phyloP scores from a whole-genome alignment of 2,329 filamentous ascomycete genomes.

The Ophiostoma sp. region DNA sequence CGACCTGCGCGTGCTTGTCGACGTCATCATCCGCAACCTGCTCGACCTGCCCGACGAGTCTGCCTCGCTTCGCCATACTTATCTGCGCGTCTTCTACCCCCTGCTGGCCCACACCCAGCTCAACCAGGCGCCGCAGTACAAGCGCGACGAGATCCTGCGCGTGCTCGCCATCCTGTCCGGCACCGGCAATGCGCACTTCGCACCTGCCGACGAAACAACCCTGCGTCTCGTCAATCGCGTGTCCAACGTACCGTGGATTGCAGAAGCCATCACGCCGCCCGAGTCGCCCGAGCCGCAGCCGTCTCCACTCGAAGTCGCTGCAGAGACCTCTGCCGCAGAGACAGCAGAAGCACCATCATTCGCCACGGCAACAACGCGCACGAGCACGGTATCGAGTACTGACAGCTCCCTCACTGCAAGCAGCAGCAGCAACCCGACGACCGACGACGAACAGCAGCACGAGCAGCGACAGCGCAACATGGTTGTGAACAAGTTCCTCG shows the following conservation, averaged over 20 bases:
- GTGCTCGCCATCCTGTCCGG: constrained; percentile 68
- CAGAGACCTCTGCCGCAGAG: neutral
- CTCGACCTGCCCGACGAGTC: constrained; percentile 87
- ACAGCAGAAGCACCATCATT: constrained; percentile 13
- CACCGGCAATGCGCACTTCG: constrained; percentile 66
- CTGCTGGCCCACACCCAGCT: constrained; percentile 89
- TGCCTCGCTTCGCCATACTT: constrained; percentile 76
- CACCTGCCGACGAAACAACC: constrained; percentile 74
- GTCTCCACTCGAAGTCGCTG: neutral
- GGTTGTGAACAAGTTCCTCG: constrained; percentile 57
- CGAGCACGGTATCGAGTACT: constrained; percentile 17
- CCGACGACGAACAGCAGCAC: constrained; percentile 16
- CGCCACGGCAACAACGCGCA: constrained; percentile 19
- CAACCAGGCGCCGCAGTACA: constrained; percentile 81
- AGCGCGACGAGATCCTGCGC: constrained; percentile 74
- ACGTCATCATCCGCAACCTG: constrained; percentile 95
- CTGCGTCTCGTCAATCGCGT: constrained; percentile 72
- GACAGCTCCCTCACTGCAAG: constrained; percentile 11
- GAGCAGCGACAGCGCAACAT: constrained; percentile 11
- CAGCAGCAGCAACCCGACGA: constrained; percentile 21
- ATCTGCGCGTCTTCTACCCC: constrained; percentile 86
- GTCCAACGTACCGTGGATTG: constrained; percentile 60
- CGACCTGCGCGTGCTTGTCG: constrained; percentile 85
- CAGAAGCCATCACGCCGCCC: constrained; percentile 35
- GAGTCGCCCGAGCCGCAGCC: constrained; percentile 16